These are phyloP conservation scores for Ophiostoma quercus DNA, from an alignment of 2,329 filamentous ascomycete species.

Conservation along the genomic window DNA sequence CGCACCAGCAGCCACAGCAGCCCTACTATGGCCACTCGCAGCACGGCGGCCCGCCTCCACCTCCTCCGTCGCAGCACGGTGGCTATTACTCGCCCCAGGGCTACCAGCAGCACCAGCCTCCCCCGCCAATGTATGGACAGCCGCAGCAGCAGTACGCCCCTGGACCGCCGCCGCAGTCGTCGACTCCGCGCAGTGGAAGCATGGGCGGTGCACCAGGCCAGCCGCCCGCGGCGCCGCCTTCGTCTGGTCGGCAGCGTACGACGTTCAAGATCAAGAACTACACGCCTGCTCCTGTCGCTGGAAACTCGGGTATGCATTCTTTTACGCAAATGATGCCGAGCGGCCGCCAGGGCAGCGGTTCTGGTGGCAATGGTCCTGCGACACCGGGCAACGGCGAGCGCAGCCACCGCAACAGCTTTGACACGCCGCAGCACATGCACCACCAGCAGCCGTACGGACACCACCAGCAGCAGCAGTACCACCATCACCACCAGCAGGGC, in stretches of 20 bases:
- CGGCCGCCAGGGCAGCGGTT: neutral
- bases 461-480: constrained; percentile 10
- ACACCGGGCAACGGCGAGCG: constrained; percentile 11
- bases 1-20: constrained; percentile 22
- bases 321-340: constrained; percentile 28
- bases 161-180: neutral
- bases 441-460: neutral
- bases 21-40: constrained; percentile 14
- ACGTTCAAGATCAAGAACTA: constrained; percentile 38
- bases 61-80: constrained; percentile 1
- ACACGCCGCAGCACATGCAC: neutral
- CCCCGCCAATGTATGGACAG: neutral
- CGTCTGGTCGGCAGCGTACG: constrained; percentile 27
- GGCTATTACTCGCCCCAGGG: neutral
- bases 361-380: neutral
- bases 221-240: constrained; percentile 20
- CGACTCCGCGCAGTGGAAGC: constrained; percentile 3
- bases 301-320: constrained; percentile 24
- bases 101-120: neutral
- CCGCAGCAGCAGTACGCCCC: constrained; percentile 11
- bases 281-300: constrained; percentile 26
- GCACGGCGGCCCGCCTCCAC: constrained; percentile 7
- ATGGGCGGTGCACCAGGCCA: neutral
- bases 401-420: constrained; percentile 2
- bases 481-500: constrained; percentile 15